phyloP scores from a whole-genome alignment of 352 stramenopile species.

The Bremia lactucae region DNA sequence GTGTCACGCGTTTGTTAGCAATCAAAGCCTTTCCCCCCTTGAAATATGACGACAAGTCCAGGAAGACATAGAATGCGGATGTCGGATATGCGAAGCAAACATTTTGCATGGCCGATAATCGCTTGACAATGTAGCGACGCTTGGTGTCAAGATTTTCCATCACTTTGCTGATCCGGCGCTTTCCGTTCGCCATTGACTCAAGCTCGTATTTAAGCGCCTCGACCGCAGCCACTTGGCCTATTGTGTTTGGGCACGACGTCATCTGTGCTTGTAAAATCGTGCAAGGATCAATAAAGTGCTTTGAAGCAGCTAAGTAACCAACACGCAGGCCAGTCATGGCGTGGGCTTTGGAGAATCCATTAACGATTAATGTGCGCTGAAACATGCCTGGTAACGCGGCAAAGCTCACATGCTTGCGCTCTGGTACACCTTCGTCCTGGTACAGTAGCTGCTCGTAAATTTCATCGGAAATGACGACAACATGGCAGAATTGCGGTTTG shows the following conservation, averaged over 20 bases:
- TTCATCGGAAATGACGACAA: slow-evolving; percentile 88
- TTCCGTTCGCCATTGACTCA: slow-evolving; percentile 35
- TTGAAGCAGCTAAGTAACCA: slow-evolving; percentile 80
- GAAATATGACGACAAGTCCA: slow-evolving; percentile 82
- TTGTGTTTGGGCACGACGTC: slow-evolving; percentile 89
- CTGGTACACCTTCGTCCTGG: slow-evolving; percentile 47
- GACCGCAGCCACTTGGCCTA: slow-evolving; percentile 86
- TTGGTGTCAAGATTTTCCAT: slow-evolving; percentile 63
- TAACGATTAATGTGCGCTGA: slow-evolving; percentile 74
- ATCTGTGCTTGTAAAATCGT: slow-evolving; percentile 91
- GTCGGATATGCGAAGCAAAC: slow-evolving; percentile 79
- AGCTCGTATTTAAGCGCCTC: slow-evolving; percentile 82
- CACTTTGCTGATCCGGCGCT: slow-evolving; percentile 40
- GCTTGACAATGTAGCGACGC: slow-evolving; percentile 84
- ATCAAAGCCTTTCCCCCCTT: slow-evolving; percentile 33
- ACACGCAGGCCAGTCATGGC: slow-evolving; percentile 94
- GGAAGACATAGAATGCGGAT: slow-evolving; percentile 92
- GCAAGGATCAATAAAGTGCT: slow-evolving; percentile 71
- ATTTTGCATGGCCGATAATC: slow-evolving; percentile 73
- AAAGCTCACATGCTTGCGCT: slow-evolving; percentile 53
- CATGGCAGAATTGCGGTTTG: slow-evolving; percentile 37
- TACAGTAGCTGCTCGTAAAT: slow-evolving; percentile 95
- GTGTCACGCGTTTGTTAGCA: slow-evolving; percentile 31
- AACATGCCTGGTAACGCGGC: slow-evolving; percentile 77
- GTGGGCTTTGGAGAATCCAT: slow-evolving; percentile 58